phyloP scores from a whole-genome alignment of 2,329 filamentous ascomycete species.

The Alternaria brassicicola region DNA sequence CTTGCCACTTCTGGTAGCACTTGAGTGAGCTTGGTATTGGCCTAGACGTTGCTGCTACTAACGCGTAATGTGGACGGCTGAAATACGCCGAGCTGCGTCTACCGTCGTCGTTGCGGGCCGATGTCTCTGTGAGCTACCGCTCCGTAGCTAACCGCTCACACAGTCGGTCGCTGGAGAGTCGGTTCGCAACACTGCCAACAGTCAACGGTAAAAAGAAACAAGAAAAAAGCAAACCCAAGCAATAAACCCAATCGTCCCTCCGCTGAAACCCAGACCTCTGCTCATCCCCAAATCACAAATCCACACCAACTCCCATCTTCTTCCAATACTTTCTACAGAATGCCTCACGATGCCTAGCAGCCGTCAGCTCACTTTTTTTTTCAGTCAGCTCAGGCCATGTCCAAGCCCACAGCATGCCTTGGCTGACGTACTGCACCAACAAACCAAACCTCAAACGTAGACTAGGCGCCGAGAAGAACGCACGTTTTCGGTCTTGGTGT shows the following conservation, averaged over 20 bases:
- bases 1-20: neutral
- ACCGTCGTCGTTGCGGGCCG: neutral
- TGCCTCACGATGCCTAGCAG: neutral
- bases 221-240: neutral
- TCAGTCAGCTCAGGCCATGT: conserved; percentile 16
- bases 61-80: neutral
- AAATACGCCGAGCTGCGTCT: neutral
- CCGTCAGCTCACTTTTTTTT: neutral
- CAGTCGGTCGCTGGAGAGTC: neutral
- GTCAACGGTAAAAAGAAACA: neutral
- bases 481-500: conserved; percentile 21
- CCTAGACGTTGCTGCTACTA: neutral
- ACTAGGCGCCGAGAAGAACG: conserved; percentile 21
- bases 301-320: neutral
- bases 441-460: conserved; percentile 1
- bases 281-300: neutral
- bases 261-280: neutral
- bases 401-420: conserved; percentile 17
- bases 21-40: neutral
- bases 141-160: neutral
- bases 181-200: neutral
- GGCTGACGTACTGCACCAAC: conserved; percentile 28
- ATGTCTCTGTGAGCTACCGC: neutral
- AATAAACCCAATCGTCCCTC: neutral
- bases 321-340: neutral